A percentile compares a stretch with the other conserved stretches of the same genome.
phyloP scores from a whole-genome alignment of 345 rosid species.

The Alliaria petiolata region DNA sequence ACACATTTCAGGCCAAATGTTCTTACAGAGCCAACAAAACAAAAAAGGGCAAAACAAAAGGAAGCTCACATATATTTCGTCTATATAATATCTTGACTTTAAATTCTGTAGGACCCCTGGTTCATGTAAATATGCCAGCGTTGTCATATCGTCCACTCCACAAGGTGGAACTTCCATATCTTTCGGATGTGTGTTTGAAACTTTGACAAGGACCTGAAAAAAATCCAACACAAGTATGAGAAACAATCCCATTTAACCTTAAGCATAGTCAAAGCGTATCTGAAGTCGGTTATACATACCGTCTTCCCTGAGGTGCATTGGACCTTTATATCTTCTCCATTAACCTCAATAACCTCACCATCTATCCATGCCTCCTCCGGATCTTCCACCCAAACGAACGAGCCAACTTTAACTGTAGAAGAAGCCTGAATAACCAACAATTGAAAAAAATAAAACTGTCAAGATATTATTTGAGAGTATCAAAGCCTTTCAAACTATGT shows the following conservation, averaged over 20 bases:
- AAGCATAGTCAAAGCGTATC: not conserved
- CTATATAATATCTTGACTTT: conserved; percentile 84
- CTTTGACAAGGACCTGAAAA: conserved; percentile 60
- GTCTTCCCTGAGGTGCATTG: conserved; percentile 81
- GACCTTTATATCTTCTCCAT: conserved; percentile 63
- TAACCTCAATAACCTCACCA: conserved; percentile 76
- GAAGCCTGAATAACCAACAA: conserved; percentile 28
- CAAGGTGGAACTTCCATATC: conserved; percentile 84
- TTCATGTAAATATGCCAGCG: conserved; percentile 90
- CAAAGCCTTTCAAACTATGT: not conserved
- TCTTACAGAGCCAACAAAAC: not conserved
- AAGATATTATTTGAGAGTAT: not conserved
- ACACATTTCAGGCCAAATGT: not conserved
- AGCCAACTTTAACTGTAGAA: conserved; percentile 51
- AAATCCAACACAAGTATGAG: no score
- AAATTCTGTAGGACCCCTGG: conserved; percentile 92
- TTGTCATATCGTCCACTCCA: conserved; percentile 97
- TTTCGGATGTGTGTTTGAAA: conserved; percentile 64
- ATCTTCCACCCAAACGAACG: conserved; percentile 89
- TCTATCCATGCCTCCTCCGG: conserved; percentile 84
- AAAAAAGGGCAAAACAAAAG: not conserved
- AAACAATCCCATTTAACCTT: not conserved
- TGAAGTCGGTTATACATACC: conserved; percentile 39
- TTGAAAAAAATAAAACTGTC: not conserved
- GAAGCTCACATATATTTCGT: conserved; percentile 83